Conservation (phyloP, 192 early-diverging fungal genomes). For the Umbelopsis vinacea region DNA sequence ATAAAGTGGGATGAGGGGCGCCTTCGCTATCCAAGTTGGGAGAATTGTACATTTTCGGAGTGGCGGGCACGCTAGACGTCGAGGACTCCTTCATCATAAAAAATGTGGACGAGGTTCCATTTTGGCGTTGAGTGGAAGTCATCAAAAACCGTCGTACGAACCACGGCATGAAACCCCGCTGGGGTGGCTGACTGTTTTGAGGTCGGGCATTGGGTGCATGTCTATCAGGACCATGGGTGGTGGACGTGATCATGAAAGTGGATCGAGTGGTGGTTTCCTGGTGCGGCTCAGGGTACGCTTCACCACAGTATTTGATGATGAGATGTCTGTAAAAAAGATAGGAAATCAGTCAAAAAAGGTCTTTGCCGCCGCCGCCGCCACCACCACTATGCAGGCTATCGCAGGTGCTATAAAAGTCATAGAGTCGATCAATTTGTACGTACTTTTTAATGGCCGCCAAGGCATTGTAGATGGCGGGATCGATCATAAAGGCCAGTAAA, state of each 20-base stretch:
- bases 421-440: slow-evolving; percentile 7
- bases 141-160: slow-evolving; percentile 7
- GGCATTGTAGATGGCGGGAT: slow-evolving; percentile 25
- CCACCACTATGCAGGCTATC: not conserved
- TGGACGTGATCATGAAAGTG: not conserved
- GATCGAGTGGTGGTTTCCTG: not conserved
- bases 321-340: not conserved
- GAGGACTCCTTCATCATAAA: slow-evolving; percentile 19
- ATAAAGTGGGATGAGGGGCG: slow-evolving; percentile 3
- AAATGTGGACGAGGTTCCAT: slow-evolving; percentile 2
- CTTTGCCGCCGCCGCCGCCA: not conserved
- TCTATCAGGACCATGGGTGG: not conserved
- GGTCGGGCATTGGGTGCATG: not conserved
- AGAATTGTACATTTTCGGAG: slow-evolving; percentile 16
- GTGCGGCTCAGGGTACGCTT: not conserved
- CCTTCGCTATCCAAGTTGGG: not conserved
- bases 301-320: slow-evolving; percentile 14
- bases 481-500: slow-evolving; percentile 23
- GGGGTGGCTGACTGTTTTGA: not conserved
- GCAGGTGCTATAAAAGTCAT: not conserved
- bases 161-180: slow-evolving; percentile 17
- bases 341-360: not conserved
- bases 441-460: slow-evolving; percentile 19
- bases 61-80: not conserved
- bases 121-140: slow-evolving; percentile 19